phyloP scores from a whole-genome alignment of 805 yeast species.

The Candida pini region DNA sequence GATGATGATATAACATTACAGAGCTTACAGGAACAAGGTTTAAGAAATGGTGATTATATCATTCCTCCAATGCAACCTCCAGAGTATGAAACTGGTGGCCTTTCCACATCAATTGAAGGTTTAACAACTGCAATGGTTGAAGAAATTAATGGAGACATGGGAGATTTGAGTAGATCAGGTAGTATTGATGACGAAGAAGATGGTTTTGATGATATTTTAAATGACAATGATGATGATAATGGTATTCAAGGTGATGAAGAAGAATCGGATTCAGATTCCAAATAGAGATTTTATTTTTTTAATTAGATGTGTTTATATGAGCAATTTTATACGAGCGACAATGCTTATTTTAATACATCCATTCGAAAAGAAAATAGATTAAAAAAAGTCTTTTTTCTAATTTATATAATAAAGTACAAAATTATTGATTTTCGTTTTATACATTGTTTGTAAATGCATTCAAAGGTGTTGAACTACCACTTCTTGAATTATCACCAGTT shows the following conservation, averaged over 20 bases:
- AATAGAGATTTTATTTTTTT: too few relatives aligned
- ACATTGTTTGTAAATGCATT: slow-evolving; percentile 31
- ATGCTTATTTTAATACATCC: too few relatives aligned
- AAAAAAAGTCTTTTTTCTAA: too few relatives aligned
- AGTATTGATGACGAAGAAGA: not conserved
- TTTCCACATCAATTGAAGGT: too few relatives aligned
- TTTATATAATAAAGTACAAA: not conserved
- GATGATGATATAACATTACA: slow-evolving; percentile 25
- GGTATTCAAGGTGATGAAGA: slow-evolving; percentile 10
- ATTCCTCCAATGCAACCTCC: slow-evolving; percentile 15
- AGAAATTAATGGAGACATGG: not conserved
- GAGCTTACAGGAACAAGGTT: slow-evolving; percentile 19
- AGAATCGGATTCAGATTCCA: too few relatives aligned
- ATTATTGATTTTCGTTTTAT: slow-evolving; percentile 3
- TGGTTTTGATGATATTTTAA: not conserved
- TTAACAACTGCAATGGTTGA: not conserved
- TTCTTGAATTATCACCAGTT: slow-evolving; percentile 11
- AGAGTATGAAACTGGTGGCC: slow-evolving; percentile 1
- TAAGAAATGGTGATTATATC: slow-evolving; percentile 14
- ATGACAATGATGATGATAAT: slow-evolving; percentile 8
- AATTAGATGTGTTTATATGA: too few relatives aligned
- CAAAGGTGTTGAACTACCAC: slow-evolving; percentile 22
- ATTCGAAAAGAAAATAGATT: too few relatives aligned
- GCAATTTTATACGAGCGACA: too few relatives aligned
- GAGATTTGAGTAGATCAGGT: not conserved